A percentile compares a stretch with the other conserved stretches of the same genome.
phyloP scores from a whole-genome alignment of 1,284 basidiomycete genomes.

The Crepidotus sp. region DNA sequence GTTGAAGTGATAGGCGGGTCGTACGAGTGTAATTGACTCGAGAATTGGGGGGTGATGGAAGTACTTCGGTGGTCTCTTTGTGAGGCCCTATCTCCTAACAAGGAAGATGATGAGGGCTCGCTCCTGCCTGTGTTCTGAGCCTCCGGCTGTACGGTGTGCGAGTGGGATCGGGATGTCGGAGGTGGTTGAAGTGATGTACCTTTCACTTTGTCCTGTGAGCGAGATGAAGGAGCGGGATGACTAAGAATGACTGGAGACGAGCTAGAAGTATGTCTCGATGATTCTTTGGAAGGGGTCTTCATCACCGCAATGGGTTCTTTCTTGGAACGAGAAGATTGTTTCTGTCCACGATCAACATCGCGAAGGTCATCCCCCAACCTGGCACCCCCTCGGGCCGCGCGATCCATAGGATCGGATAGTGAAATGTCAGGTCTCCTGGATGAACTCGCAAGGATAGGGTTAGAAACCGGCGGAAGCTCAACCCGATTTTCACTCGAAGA shows the following conservation, averaged over 20 bases:
- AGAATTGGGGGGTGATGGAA: neutral
- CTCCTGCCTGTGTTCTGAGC: neutral
- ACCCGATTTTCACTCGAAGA: no score
- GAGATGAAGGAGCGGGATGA: conserved; percentile 5
- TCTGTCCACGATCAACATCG: conserved; percentile 1
- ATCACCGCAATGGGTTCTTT: conserved; percentile 10
- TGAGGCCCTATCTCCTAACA: neutral
- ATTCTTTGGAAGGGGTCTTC: conserved; percentile 18
- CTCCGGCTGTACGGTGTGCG: neutral
- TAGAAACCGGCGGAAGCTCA: neutral
- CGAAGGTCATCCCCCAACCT: conserved; percentile 4
- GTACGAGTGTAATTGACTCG: neutral
- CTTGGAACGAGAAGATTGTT: conserved; percentile 10
- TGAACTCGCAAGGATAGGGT: neutral
- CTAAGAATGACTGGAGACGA: conserved; percentile 5
- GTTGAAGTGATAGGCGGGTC: conserved; percentile 1
- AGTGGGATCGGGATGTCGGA: conserved; percentile 7
- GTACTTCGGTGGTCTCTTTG: conserved; percentile 3
- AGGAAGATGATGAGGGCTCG: neutral
- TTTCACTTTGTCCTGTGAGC: neutral
- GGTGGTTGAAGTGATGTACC: neutral
- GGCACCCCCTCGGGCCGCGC: neutral
- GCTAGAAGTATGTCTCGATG: conserved; percentile 13
- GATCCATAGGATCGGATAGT: conserved; percentile 7
- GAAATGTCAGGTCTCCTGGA: conserved; percentile 5